Percentiles rank a stretch among this genome's conserved stretches.
Conservation (phyloP, 192 early-diverging fungal genomes). For the Ramicandelaber brevisporus region DNA sequence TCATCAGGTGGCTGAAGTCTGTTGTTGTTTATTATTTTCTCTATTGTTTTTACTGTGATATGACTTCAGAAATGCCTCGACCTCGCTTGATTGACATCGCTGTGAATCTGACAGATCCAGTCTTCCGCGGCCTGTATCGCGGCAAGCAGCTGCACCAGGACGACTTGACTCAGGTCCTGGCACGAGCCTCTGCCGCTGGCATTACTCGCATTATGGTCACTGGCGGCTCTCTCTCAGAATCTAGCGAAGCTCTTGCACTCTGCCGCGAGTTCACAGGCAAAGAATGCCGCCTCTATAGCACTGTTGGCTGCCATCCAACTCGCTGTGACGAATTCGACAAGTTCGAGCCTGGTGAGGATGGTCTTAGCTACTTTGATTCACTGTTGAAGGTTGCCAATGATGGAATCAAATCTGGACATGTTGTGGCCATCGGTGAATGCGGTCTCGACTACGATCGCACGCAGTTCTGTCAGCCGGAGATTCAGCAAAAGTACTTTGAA, state of each 20-base stretch:
- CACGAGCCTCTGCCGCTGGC: constrained; percentile 31
- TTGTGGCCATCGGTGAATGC: constrained; percentile 88
- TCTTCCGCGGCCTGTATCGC: constrained; percentile 61
- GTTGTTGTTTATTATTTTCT: too few relatives aligned
- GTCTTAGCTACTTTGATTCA: constrained; percentile 33
- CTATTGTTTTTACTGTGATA: too few relatives aligned
- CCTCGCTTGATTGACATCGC: constrained; percentile 81
- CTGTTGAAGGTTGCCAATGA: constrained; percentile 18
- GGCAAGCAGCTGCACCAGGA: constrained; percentile 50
- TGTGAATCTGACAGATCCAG: constrained; percentile 65
- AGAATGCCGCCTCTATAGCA: constrained; percentile 45
- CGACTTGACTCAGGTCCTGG: constrained; percentile 33
- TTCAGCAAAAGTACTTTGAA: constrained; percentile 52
- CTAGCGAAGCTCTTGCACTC: constrained; percentile 27
- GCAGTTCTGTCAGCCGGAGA: constrained; percentile 51
- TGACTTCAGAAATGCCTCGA: too few relatives aligned
- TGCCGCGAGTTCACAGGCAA: constrained; percentile 16
- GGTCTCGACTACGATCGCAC: constrained; percentile 86
- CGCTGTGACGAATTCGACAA: constrained; percentile 42
- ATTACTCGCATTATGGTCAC: constrained; percentile 67
- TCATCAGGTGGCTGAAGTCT: too few relatives aligned
- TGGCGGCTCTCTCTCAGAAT: constrained; percentile 33
- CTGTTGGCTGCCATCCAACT: constrained; percentile 71
- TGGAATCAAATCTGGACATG: constrained; percentile 12
- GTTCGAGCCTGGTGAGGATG: constrained; percentile 8